Conservation (phyloP, 192 early-diverging fungal genomes). For the Phlyctochytrium planicorne region DNA sequence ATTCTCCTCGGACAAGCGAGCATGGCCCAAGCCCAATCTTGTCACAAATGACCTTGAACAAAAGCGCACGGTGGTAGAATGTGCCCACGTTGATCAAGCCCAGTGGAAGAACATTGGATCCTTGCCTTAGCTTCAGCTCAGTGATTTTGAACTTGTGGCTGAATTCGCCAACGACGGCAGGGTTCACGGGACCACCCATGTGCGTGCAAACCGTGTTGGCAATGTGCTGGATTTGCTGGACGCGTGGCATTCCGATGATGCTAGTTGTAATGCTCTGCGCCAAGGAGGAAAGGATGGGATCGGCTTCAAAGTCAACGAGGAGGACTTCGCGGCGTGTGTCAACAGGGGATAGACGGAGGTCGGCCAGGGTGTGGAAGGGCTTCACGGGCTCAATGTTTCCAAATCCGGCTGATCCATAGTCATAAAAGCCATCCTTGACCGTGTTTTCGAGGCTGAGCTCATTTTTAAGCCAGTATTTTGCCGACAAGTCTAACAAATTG, state of each 20-base stretch:
- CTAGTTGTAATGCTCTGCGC: background rate
- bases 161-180: slow-evolving; percentile 23
- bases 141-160: slow-evolving; percentile 54
- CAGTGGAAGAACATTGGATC: slow-evolving; percentile 47
- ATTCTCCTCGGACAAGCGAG: slow-evolving; percentile 47
- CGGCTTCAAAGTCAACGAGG: slow-evolving; percentile 38
- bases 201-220: slow-evolving; percentile 39
- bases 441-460: slow-evolving; percentile 39
- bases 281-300: slow-evolving; percentile 31
- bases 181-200: slow-evolving; percentile 50
- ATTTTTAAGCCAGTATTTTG: slow-evolving; percentile 60
- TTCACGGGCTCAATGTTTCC: slow-evolving; percentile 24
- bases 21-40: slow-evolving; percentile 42
- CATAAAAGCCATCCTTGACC: slow-evolving; percentile 55
- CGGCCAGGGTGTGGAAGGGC: slow-evolving; percentile 39
- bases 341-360: slow-evolving; percentile 31
- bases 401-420: slow-evolving; percentile 50
- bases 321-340: slow-evolving; percentile 55
- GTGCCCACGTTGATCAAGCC: slow-evolving; percentile 45
- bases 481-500: slow-evolving; percentile 42
- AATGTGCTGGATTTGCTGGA: slow-evolving; percentile 43
- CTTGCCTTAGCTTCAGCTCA: slow-evolving; percentile 46
- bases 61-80: slow-evolving; percentile 57
- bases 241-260: slow-evolving; percentile 11
- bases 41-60: slow-evolving; percentile 58